Percentiles rank a stretch among this genome's conserved stretches.
phyloP scores from a whole-genome alignment of 805 yeast genomes.

The Wickerhamiella vanderwaltii region DNA sequence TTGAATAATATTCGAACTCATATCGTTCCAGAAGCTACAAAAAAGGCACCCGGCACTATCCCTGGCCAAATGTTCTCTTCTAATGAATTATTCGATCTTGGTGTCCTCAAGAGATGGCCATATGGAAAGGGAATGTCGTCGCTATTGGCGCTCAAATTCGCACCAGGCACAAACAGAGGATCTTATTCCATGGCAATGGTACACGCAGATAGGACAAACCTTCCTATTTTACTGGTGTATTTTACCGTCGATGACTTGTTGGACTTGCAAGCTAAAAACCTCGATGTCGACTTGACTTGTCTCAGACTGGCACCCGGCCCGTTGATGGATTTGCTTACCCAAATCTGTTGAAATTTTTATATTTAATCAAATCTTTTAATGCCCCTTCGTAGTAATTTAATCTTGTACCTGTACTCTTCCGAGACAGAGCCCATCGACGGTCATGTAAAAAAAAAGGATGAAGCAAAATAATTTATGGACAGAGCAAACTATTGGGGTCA shows the following conservation, averaged over 20 bases:
- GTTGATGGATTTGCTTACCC: conserved; percentile 13
- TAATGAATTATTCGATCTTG: conserved; percentile 22
- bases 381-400: no score
- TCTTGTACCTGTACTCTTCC: no score
- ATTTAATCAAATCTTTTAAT: no score
- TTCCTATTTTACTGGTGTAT: conserved; percentile 24
- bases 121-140: conserved; percentile 20
- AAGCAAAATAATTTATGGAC: no score
- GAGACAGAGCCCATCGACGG: no score
- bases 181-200: conserved; percentile 25
- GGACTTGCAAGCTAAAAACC: conserved; percentile 18
- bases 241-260: conserved; percentile 28
- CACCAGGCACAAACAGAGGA: conserved; percentile 24
- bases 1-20: conserved; percentile 26
- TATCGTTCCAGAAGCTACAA: conserved; percentile 9
- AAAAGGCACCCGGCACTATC: conserved; percentile 15
- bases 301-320: conserved; percentile 12
- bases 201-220: conserved; percentile 23
- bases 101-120: conserved; percentile 20
- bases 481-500: no score
- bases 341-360: conserved; percentile 12
- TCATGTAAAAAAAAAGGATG: no score
- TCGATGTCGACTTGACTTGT: conserved; percentile 14
- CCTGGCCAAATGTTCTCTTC: conserved; percentile 21
- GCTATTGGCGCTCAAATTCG: conserved; percentile 21